Evolutionary conservation across 306 rosid species (phyloP).

Genomic region (Rosa persica): DNA sequence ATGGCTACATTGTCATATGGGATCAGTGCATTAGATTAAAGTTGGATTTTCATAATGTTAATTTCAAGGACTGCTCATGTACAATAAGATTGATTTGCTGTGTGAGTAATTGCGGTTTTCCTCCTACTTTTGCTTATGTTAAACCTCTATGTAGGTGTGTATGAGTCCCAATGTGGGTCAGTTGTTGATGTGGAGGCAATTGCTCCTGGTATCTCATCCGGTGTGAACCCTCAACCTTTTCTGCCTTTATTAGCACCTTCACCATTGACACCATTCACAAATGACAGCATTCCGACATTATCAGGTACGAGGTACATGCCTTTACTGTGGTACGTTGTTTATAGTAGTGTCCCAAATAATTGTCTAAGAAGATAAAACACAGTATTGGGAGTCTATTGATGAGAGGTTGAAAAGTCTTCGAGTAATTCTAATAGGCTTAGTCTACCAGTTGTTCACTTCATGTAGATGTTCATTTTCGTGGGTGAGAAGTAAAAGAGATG

Average conservation of each 20-base stretch:
- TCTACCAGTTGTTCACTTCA: not conserved
- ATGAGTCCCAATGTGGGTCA: slow-evolving; percentile 26
- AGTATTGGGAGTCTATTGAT: not conserved
- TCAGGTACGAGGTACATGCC: slow-evolving; percentile 43
- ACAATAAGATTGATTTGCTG: not conserved
- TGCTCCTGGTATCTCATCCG: slow-evolving; percentile 43
- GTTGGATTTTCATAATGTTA: not conserved
- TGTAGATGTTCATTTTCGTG: not conserved
- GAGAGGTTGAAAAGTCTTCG: not conserved
- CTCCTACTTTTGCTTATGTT: not conserved
- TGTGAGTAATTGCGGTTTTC: not conserved
- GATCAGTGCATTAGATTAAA: not conserved
- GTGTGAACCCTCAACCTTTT: slow-evolving; percentile 44
- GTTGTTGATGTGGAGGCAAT: slow-evolving; percentile 15
- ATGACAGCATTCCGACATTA: slow-evolving; percentile 37
- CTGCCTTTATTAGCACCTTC: slow-evolving; percentile 61
- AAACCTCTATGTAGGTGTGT: slow-evolving; percentile 34
- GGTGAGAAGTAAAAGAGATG: not conserved
- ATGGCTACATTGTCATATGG: slow-evolving; percentile 11
- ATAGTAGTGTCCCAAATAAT: not conserved
- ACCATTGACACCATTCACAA: slow-evolving; percentile 50
- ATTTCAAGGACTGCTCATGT: not conserved
- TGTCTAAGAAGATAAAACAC: not conserved
- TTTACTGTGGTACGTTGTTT: slow-evolving; percentile 9
- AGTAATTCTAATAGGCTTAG: not conserved